A percentile compares a stretch with the other conserved stretches of the same genome.
Conservation (phyloP, 139 green algal genomes). For the Chlamydomonas asymmetrica region DNA sequence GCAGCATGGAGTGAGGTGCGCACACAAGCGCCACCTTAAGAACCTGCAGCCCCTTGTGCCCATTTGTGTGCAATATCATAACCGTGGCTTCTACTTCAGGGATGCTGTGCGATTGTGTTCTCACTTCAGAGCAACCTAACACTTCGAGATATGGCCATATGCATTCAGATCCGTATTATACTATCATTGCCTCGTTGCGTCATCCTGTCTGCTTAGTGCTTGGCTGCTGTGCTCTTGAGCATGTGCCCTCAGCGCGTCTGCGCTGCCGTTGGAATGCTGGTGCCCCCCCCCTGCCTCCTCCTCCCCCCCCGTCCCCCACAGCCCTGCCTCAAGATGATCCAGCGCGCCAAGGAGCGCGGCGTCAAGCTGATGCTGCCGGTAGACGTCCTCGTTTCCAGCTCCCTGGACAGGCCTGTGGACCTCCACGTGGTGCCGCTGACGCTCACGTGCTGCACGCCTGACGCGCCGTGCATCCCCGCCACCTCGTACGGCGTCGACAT, state of each 20-base stretch:
- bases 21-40: neutral
- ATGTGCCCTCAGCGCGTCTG: too few relatives aligned
- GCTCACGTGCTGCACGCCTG: constrained; percentile 41
- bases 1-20: constrained; percentile 42
- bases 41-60: too few relatives aligned
- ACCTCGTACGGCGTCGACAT: constrained; percentile 54
- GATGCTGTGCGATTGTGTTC: too few relatives aligned
- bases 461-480: constrained; percentile 43
- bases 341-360: constrained; percentile 29
- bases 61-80: constrained; percentile 5
- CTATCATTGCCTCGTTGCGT: too few relatives aligned
- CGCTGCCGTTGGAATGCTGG: neutral
- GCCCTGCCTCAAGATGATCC: constrained; percentile 37
- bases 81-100: too few relatives aligned
- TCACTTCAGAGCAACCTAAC: too few relatives aligned
- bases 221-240: neutral
- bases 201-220: neutral
- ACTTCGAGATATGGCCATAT: too few relatives aligned
- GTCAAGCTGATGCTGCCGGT: constrained; percentile 53
- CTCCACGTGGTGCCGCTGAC: constrained; percentile 34
- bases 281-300: neutral
- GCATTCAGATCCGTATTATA: too few relatives aligned
- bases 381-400: constrained; percentile 44
- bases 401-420: constrained; percentile 29
- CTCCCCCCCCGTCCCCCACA: neutral